These are phyloP conservation scores for Backusella liffmaniae DNA, from an alignment of 192 early-diverging fungal genomes.

Conservation along the genomic window DNA sequence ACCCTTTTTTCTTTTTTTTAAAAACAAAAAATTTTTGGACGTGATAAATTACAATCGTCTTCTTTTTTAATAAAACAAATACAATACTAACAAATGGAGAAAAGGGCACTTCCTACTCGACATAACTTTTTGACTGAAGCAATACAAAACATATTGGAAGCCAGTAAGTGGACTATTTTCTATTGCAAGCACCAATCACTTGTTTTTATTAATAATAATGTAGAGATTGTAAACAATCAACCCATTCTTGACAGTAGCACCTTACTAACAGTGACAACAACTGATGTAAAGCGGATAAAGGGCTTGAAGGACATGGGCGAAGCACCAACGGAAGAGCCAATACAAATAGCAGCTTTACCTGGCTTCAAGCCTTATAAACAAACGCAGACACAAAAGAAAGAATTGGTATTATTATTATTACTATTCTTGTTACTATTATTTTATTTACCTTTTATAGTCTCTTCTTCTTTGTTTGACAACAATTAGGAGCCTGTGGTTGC, in stretches of 20 bases:
- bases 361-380: background rate
- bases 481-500: conserved; percentile 26
- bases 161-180: background rate
- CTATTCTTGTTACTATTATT: background rate
- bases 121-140: conserved; percentile 22
- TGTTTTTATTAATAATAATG: background rate
- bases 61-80: background rate
- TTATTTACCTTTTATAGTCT: background rate
- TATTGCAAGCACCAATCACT: background rate
- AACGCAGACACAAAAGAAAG: background rate
- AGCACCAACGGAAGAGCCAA: background rate
- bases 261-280: background rate
- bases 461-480: background rate
- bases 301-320: background rate
- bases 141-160: conserved; percentile 14
- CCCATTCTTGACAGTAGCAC: background rate
- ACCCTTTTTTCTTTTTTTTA: background rate
- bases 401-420: background rate
- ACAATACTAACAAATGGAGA: background rate
- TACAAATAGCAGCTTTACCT: background rate
- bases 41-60: background rate
- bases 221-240: conserved; percentile 4
- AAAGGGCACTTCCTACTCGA: conserved; percentile 15
- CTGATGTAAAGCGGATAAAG: background rate
- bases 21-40: background rate